A percentile compares a stretch with the other conserved stretches of the same genome.
phyloP scores from a whole-genome alignment of 2,329 filamentous ascomycete genomes.

The Sphaerulina musiva region DNA sequence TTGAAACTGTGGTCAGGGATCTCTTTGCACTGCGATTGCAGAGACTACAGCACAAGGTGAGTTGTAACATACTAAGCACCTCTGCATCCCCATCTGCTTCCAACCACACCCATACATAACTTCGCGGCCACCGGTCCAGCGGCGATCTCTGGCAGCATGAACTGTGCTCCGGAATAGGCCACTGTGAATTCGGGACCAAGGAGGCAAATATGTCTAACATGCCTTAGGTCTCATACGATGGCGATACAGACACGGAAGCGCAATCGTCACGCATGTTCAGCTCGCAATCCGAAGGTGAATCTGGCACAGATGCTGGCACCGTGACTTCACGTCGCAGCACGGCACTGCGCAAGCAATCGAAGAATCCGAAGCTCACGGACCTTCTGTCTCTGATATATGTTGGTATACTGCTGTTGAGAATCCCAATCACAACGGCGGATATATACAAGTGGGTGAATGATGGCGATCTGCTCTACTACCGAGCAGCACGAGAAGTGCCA shows the following conservation, averaged over 20 bases:
- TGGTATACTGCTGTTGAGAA: slow-evolving; percentile 64
- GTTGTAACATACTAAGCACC: background rate
- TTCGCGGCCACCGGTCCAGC: background rate
- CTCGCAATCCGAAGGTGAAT: slow-evolving; percentile 50
- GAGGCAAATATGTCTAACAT: background rate
- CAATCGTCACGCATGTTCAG: slow-evolving; percentile 50
- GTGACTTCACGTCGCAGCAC: slow-evolving; percentile 33
- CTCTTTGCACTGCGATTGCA: slow-evolving; percentile 74
- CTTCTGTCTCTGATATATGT: slow-evolving; percentile 74
- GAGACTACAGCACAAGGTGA: slow-evolving; percentile 43
- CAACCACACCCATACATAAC: background rate
- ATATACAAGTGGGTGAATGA: slow-evolving; percentile 60
- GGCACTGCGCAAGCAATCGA: slow-evolving; percentile 38
- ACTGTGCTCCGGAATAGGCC: too few species aligned
- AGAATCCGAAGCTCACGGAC: slow-evolving; percentile 61
- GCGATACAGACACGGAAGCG: slow-evolving; percentile 34
- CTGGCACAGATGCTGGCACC: slow-evolving; percentile 32
- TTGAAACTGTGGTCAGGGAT: slow-evolving; percentile 62
- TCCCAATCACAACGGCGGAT: slow-evolving; percentile 70
- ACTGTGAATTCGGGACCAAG: background rate
- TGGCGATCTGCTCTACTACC: slow-evolving; percentile 65
- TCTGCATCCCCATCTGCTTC: slow-evolving; percentile 1
- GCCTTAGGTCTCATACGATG: slow-evolving; percentile 11
- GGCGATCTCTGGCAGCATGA: background rate
- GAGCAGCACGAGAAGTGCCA: slow-evolving; percentile 54